Conservation (phyloP, 148 eudicot species). For the Spergularia bocconei region DNA sequence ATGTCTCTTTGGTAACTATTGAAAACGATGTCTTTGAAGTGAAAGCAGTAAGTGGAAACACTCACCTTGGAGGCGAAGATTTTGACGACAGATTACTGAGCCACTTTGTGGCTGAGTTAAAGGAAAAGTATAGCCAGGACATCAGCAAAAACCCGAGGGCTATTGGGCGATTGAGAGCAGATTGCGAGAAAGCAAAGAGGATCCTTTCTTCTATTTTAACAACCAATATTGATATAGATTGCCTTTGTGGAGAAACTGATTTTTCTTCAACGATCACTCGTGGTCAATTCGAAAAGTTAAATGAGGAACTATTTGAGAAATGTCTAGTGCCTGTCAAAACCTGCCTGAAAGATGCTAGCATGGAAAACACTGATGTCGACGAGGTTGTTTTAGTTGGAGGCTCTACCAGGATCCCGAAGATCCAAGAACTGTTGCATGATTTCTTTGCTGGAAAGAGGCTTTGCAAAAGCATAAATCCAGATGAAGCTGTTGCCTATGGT, state of each 20-base stretch:
- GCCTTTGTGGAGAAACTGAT: background rate
- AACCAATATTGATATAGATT: slow-evolving; percentile 3
- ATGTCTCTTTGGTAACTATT: background rate
- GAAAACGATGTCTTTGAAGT: background rate
- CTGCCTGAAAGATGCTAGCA: slow-evolving; percentile 4
- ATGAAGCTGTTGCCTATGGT: slow-evolving; percentile 14
- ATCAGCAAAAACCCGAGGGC: background rate
- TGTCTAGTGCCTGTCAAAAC: background rate
- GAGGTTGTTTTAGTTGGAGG: slow-evolving; percentile 4
- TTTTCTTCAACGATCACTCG: background rate
- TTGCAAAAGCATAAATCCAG: slow-evolving; percentile 12
- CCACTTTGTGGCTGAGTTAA: background rate
- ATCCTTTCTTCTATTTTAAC: background rate
- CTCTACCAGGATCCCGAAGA: slow-evolving; percentile 13
- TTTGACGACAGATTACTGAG: background rate
- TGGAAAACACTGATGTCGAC: slow-evolving; percentile 1
- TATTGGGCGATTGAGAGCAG: background rate
- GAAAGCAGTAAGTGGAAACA: background rate
- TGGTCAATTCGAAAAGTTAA: background rate
- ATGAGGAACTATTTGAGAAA: background rate
- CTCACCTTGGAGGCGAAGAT: background rate
- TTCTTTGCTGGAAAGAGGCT: slow-evolving; percentile 4
- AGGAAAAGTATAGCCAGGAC: background rate
- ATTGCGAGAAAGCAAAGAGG: background rate
- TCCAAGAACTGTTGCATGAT: slow-evolving; percentile 5